Conservation (phyloP, 495 filamentous ascomycete genomes). For the Daldinia childiae region DNA sequence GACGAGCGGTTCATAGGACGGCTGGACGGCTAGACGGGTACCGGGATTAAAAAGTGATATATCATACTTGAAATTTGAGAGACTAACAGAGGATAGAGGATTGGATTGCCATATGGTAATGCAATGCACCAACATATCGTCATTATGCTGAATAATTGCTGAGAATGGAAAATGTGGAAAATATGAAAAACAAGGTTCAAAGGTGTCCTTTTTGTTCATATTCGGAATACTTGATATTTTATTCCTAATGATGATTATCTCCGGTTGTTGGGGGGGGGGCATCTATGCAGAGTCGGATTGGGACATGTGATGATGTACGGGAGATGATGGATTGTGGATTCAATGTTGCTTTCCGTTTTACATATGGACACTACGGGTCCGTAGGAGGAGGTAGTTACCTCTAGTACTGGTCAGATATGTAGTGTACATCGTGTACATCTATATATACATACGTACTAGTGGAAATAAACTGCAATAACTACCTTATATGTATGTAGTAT, state of each 20-base stretch:
- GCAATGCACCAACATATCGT: background rate
- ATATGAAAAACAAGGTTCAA: background rate
- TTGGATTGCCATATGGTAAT: slow-evolving; percentile 1
- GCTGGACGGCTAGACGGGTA: too few species aligned
- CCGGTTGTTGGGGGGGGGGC: background rate
- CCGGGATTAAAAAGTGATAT: slow-evolving; percentile 41
- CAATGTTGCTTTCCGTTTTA: background rate
- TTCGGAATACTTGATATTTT: too few species aligned
- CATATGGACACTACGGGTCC: too few species aligned
- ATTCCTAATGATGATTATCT: too few species aligned
- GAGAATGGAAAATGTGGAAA: background rate
- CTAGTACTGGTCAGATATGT: too few species aligned
- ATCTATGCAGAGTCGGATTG: background rate
- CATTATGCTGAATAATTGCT: background rate
- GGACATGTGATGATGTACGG: slow-evolving; percentile 4
- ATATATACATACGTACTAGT: background rate
- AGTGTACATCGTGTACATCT: background rate
- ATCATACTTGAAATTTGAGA: slow-evolving; percentile 37
- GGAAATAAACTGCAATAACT: background rate
- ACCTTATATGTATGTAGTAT: background rate
- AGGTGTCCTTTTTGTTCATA: background rate
- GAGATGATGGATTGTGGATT: background rate
- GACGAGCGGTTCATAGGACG: slow-evolving; percentile 31
- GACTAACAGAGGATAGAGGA: slow-evolving; percentile 4
- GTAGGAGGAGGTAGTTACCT: too few species aligned